Base-by-base conservation (phyloP, 2,329 filamentous ascomycete genomes). In the Colletotrichum endophyticum region DNA sequence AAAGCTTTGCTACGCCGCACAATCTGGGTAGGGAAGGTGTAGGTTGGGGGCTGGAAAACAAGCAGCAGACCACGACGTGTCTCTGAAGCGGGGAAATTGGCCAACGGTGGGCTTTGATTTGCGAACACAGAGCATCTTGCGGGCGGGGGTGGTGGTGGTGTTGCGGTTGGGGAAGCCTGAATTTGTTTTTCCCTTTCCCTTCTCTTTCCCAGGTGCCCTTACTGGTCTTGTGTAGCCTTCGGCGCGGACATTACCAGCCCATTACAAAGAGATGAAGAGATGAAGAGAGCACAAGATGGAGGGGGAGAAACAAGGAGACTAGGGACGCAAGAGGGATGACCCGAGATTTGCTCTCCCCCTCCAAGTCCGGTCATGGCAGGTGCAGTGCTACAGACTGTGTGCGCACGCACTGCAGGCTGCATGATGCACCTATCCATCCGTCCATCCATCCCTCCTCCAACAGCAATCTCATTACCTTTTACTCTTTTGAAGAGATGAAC, bases 321-420 rank as follows among this genome's bases (percentile, higher is more conserved):
- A n/a, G 57, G 62, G 53, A 57, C 39, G 44, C 44, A 53, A 53
- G 44, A 53, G 44, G 44, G n/a, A 53, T 53, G 44, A 59, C 49
- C 34, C 64, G 64, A 67, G 64, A 67, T 67, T 67, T 49, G 57
- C n/a, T 44, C 57, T 34, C 59, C 30, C 59, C 59, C 44, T 53
- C 44, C 44, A 53, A 22, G 44, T 53, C 44, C 44, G 44, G 63
- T 56, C 70, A 59, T 69, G 74, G 71, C 64, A 76, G 66, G 64
- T 73, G 66, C 64, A 66, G 66, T 73, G 59, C 70, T 64, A 74
- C 71, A 66, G 67, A 70, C 66, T 66, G 64, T 70, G 74, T 76
- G 64, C 71, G 74, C 70, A 62, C 64, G 25, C 30, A 44, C 73
- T 74, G 74, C 66, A 76, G 63, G 25, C 9, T 74, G 74, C 71